These are phyloP conservation scores for Hanseniaspora uvarum DNA, from an alignment of 1,139 yeast genomes.

Conservation along the genomic window DNA sequence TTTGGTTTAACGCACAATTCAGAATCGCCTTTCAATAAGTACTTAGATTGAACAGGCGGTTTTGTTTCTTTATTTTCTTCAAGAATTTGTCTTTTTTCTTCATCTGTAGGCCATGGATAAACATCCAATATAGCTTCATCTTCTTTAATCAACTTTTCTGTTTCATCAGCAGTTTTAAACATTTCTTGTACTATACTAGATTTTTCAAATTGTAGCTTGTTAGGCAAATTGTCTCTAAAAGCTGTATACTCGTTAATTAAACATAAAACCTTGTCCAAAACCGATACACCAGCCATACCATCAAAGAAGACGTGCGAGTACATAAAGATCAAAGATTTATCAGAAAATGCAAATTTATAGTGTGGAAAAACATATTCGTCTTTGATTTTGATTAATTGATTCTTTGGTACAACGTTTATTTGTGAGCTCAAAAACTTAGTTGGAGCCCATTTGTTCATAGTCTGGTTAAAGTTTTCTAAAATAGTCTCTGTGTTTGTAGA, in stretches of 20 bases:
- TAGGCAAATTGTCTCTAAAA: not conserved
- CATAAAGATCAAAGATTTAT: not conserved
- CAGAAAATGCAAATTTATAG: not conserved
- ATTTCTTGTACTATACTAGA: not conserved
- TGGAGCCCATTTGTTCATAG: not conserved
- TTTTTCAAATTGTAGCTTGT: not conserved
- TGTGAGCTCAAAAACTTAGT: not conserved
- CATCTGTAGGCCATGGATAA: slow-evolving; percentile 4
- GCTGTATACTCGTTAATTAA: not conserved
- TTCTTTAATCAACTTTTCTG: not conserved
- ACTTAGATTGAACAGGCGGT: not conserved
- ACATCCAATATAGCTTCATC: not conserved
- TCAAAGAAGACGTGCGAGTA: slow-evolving; percentile 9
- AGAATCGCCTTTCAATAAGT: not conserved
- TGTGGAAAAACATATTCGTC: not conserved
- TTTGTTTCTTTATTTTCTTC: not conserved
- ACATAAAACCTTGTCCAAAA: not conserved
- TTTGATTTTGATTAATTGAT: not conserved
- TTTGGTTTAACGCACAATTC: not conserved
- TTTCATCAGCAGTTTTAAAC: not conserved
- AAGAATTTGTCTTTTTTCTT: not conserved
- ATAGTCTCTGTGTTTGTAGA: not conserved
- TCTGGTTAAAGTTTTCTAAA: not conserved
- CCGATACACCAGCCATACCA: slow-evolving; percentile 12
- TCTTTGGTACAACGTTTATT: not conserved